Base-by-base conservation (phyloP, 169 alveolate species). In the Neospora caninum region DNA sequence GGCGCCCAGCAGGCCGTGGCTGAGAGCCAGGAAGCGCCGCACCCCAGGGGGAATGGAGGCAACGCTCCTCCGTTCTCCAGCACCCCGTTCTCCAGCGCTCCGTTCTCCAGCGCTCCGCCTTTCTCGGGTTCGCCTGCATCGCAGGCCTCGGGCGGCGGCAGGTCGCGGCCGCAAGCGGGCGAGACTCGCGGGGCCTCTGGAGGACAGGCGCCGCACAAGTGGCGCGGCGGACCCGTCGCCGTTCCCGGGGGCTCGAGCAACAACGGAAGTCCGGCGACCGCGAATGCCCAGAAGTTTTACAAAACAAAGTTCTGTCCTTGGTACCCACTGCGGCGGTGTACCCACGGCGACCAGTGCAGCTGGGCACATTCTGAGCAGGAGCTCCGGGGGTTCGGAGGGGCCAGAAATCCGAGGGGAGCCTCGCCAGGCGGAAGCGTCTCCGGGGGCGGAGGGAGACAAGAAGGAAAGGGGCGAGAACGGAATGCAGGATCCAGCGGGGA, bases 321-420 rank as follows among this genome's bases (percentile, higher is more conserved):
- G 92, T 86, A 25, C 64, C 92, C 80, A 4, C 42, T 13, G 43
- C 49, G 80, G 25, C 73, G 92, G 43, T 86, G 92, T n/a, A 86
- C 27, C 6, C 64, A 86, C 29, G 92, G 92, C 34, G 78, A 41
- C 80, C 92, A 86, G 42, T 86, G 92, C 80, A 86, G 92, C 92
- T 86, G 42, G 45, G 92, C 92, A 53, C 92, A 86, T 39, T 41
- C 70, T 34, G 92, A 54, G 45, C 53, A 86, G 1, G 92, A 86
- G 80, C 80, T 43, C 16, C 88, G 88, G 31, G 53, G 54, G 36
- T 34, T 42, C 13, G 38, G 54, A 27, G 54, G 58, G 27, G 20
- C 41, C 43, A 73, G 45, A n/a, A 73, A n/a, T 42, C 45, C 73
- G n/a, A 22, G 73, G 7, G 73, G 73, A 7, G 73, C 31, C 73